These are phyloP conservation scores for Cryptococcus sp. DNA, from an alignment of 1,284 basidiomycete species.

Conservation along the genomic window DNA sequence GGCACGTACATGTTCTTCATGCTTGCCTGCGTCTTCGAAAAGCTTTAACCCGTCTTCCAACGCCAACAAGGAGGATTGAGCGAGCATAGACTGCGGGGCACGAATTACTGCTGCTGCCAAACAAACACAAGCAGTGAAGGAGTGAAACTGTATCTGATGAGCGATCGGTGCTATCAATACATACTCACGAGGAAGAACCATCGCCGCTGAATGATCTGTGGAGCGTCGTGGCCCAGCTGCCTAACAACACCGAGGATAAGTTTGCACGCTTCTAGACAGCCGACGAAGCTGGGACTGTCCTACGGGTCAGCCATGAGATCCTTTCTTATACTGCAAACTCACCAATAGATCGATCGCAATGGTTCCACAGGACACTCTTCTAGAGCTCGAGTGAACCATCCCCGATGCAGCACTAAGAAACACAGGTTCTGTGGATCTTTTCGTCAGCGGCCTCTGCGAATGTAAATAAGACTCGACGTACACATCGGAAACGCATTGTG, in stretches of 20 bases:
- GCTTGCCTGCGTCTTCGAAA: conserved; percentile 20
- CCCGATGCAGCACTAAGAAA: conserved; percentile 27
- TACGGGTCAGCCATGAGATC: neutral
- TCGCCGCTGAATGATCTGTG: conserved; percentile 8
- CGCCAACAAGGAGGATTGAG: conserved; percentile 18
- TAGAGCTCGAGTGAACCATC: conserved; percentile 33
- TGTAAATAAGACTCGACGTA: conserved; percentile 1
- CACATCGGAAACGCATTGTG: conserved; percentile 10
- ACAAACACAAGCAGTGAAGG: conserved; percentile 28
- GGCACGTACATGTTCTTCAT: conserved; percentile 18
- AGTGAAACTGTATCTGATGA: conserved; percentile 13
- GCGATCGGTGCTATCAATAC: neutral
- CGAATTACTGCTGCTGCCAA: conserved; percentile 27
- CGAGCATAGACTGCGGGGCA: conserved; percentile 21
- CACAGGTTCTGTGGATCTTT: neutral
- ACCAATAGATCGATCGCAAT: conserved; percentile 21
- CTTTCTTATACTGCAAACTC: neutral
- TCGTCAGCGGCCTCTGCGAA: neutral
- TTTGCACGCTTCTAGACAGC: conserved; percentile 28
- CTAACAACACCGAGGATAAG: conserved; percentile 12
- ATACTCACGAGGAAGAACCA: conserved; percentile 21
- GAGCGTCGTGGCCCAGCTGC: conserved; percentile 1
- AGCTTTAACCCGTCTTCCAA: conserved; percentile 23
- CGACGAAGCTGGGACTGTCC: conserved; percentile 21
- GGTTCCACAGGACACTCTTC: conserved; percentile 31